These are phyloP conservation scores for Cercospora nicotianae DNA, from an alignment of 2,329 filamentous ascomycete species.

Conservation along the genomic window DNA sequence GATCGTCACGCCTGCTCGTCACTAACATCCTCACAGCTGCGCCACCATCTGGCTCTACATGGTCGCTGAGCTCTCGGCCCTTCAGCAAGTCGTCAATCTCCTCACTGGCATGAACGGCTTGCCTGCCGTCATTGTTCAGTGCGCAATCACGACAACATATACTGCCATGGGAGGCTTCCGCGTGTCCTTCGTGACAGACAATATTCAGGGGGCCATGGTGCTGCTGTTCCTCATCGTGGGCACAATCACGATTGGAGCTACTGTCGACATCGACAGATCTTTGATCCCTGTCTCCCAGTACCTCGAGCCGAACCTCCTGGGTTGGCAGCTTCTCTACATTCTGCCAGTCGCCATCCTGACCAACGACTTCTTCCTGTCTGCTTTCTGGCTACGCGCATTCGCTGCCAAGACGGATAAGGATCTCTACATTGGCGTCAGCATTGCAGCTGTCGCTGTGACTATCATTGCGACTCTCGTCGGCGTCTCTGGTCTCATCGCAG, in stretches of 20 bases:
- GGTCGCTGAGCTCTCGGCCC: slow-evolving; percentile 77
- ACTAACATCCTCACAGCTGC: slow-evolving; percentile 45
- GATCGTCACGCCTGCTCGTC: not conserved
- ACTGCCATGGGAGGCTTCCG: slow-evolving; percentile 77
- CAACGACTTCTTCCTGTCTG: slow-evolving; percentile 84
- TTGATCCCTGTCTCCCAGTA: slow-evolving; percentile 69
- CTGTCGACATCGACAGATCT: slow-evolving; percentile 68
- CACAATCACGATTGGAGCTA: slow-evolving; percentile 73
- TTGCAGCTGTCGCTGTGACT: slow-evolving; percentile 65
- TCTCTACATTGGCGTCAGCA: slow-evolving; percentile 70
- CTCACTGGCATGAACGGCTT: slow-evolving; percentile 74
- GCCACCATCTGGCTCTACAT: slow-evolving; percentile 85
- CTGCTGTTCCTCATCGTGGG: slow-evolving; percentile 72
- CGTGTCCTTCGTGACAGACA: slow-evolving; percentile 81
- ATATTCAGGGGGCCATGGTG: slow-evolving; percentile 78
- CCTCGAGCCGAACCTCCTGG: slow-evolving; percentile 67
- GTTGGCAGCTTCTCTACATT: slow-evolving; percentile 85
- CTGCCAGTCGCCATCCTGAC: slow-evolving; percentile 77
- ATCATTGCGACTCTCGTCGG: slow-evolving; percentile 73
- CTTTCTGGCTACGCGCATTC: slow-evolving; percentile 82
- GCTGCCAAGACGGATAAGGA: slow-evolving; percentile 77
- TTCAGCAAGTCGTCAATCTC: slow-evolving; percentile 74
- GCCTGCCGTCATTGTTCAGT: slow-evolving; percentile 75
- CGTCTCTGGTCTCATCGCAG: slow-evolving; percentile 70
- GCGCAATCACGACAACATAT: slow-evolving; percentile 76